Conservation (phyloP, 192 early-diverging fungal genomes). For the Dispira parvispora region DNA sequence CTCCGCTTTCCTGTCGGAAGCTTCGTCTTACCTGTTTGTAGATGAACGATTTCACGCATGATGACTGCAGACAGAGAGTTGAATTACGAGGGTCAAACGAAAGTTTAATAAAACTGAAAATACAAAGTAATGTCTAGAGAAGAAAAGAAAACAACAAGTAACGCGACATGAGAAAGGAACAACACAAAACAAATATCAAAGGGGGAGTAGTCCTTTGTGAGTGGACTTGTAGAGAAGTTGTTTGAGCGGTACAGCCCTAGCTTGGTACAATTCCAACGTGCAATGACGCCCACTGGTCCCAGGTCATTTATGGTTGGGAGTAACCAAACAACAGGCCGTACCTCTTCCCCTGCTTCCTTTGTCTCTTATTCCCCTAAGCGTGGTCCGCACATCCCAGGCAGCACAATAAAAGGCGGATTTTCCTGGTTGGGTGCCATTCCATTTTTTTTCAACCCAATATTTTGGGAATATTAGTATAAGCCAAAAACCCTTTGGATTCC, state of each 20-base stretch:
- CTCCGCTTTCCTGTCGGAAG: background rate
- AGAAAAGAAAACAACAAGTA: background rate
- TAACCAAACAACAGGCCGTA: background rate
- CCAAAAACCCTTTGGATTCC: too few species aligned
- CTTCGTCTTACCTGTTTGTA: constrained; percentile 31
- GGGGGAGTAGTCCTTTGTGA: background rate
- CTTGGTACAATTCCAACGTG: background rate
- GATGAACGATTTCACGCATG: constrained; percentile 42
- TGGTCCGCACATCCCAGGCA: too few species aligned
- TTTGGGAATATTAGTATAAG: too few species aligned
- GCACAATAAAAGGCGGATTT: too few species aligned
- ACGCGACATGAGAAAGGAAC: background rate
- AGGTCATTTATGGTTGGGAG: background rate
- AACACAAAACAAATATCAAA: background rate
- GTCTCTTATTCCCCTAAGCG: too few species aligned
- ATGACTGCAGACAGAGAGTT: background rate
- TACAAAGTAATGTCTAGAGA: background rate
- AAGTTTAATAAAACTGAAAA: background rate
- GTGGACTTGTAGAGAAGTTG: background rate
- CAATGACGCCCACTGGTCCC: background rate
- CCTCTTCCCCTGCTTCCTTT: too few species aligned
- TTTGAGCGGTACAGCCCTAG: background rate
- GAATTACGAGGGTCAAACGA: background rate
- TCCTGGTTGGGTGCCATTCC: too few species aligned
- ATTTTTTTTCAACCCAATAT: too few species aligned